A percentile compares a stretch with the other conserved stretches of the same genome.
These are phyloP conservation scores for Amylostereum chailletii DNA, from an alignment of 1,284 basidiomycete genomes.

Conservation along the genomic window DNA sequence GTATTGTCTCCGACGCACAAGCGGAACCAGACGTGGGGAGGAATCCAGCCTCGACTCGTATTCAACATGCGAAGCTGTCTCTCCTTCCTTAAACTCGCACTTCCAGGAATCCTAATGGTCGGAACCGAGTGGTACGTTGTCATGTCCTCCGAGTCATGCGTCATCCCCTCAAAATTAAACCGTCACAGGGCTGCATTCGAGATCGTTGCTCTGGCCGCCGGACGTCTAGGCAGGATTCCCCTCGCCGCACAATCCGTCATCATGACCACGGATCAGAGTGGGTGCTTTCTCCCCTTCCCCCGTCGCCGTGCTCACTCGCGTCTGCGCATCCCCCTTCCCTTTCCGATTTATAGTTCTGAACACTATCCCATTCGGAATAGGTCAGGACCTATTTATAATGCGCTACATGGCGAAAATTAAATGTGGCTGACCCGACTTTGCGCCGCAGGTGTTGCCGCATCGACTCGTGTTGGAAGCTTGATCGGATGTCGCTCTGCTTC, in stretches of 20 bases:
- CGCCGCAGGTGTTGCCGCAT: slow-evolving; percentile 49
- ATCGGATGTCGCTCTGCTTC: slow-evolving; percentile 50
- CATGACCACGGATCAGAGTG: slow-evolving; percentile 78
- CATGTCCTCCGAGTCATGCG: neutral
- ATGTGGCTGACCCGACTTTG: neutral
- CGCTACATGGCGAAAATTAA: too few species aligned
- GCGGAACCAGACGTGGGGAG: slow-evolving; percentile 57
- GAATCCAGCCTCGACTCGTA: slow-evolving; percentile 37
- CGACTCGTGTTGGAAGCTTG: slow-evolving; percentile 64
- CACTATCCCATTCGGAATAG: slow-evolving; percentile 62
- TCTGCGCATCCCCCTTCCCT: slow-evolving; percentile 8
- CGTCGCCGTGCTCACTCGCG: neutral
- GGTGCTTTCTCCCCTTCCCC: slow-evolving; percentile 8
- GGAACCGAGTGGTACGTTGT: slow-evolving; percentile 65
- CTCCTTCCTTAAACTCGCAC: slow-evolving; percentile 51
- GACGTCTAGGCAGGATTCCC: slow-evolving; percentile 53
- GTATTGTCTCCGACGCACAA: slow-evolving; percentile 41
- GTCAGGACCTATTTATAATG: slow-evolving; percentile 17
- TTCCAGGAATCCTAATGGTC: slow-evolving; percentile 72
- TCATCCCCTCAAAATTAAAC: neutral
- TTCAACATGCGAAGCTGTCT: slow-evolving; percentile 40
- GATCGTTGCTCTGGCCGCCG: slow-evolving; percentile 72
- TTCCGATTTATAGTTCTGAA: slow-evolving; percentile 40
- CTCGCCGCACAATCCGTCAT: slow-evolving; percentile 72
- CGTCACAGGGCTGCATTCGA: slow-evolving; percentile 63